phyloP scores from a whole-genome alignment of 1,284 basidiomycete genomes.

The Marasmius tenuissimus region DNA sequence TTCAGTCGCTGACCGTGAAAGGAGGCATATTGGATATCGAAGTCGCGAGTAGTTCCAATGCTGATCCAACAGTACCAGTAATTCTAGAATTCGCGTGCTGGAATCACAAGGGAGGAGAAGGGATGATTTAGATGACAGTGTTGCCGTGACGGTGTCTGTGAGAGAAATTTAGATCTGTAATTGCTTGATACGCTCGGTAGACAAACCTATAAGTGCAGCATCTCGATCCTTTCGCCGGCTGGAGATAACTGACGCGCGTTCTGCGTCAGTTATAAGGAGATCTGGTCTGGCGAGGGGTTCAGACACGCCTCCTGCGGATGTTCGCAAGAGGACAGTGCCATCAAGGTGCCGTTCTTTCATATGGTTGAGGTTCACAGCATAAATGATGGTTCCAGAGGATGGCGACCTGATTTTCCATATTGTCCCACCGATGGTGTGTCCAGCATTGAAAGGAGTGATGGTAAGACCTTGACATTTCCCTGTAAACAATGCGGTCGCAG shows the following conservation, averaged over 20 bases:
- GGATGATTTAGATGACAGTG: constrained; percentile 74
- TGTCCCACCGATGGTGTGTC: constrained; percentile 94
- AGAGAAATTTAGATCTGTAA: constrained; percentile 12
- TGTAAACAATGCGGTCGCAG: constrained; percentile 27
- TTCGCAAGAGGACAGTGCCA: constrained; percentile 83
- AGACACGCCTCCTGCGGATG: constrained; percentile 74
- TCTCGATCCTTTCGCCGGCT: constrained; percentile 92
- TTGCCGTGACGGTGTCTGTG: constrained; percentile 83
- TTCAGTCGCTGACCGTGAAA: constrained; percentile 89
- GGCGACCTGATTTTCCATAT: constrained; percentile 99
- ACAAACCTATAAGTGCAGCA: constrained; percentile 80
- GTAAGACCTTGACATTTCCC: constrained; percentile 91
- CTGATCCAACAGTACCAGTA: constrained; percentile 94
- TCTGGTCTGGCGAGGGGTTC: constrained; percentile 89
- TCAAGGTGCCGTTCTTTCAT: constrained; percentile 96
- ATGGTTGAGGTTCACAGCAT: constrained; percentile 97
- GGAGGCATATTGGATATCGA: constrained; percentile 86
- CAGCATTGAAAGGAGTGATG: constrained; percentile 94
- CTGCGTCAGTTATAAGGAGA: constrained; percentile 91
- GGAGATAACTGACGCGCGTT: constrained; percentile 79
- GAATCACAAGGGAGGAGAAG: constrained; percentile 93
- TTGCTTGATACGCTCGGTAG: neutral
- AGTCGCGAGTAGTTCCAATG: constrained; percentile 92
- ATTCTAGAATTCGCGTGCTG: constrained; percentile 89
- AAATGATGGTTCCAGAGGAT: constrained; percentile 92